A percentile compares a stretch with the other conserved stretches of the same genome.
Evolutionary conservation across 2,329 filamentous ascomycete genomes (phyloP).

Genomic region (Zymoseptoria ardabiliae): DNA sequence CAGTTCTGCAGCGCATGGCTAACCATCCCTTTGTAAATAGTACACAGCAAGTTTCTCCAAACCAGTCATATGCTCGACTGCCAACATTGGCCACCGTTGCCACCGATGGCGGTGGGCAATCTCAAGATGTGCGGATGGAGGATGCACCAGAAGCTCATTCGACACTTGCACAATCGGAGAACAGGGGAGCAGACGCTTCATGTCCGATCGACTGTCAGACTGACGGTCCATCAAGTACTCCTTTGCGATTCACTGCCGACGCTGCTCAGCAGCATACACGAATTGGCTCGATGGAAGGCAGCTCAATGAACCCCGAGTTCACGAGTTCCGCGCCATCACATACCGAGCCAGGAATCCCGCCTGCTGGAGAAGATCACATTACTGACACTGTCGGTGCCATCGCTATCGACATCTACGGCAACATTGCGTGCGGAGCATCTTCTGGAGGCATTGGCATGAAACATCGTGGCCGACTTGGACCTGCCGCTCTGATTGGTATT

Average conservation of each 20-base stretch:
- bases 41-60: slow-evolving; percentile 28
- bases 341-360: not conserved
- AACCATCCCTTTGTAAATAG: slow-evolving; percentile 38
- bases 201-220: not conserved
- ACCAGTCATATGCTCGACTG: not conserved
- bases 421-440: slow-evolving; percentile 89
- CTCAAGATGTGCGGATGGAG: not conserved
- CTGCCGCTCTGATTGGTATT: slow-evolving; percentile 85
- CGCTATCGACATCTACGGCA: slow-evolving; percentile 75
- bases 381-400: slow-evolving; percentile 96
- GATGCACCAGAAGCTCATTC: not conserved
- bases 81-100: not conserved
- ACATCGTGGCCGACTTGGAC: slow-evolving; percentile 81
- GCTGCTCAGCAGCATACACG: not conserved
- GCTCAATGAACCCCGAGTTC: not conserved
- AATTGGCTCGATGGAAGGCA: too few relatives aligned
- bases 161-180: not conserved
- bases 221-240: not conserved
- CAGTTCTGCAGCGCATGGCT: slow-evolving; percentile 17
- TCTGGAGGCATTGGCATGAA: slow-evolving; percentile 99
- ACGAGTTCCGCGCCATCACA: not conserved
- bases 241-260: not conserved
- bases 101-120: slow-evolving; percentile 10
- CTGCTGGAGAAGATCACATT: slow-evolving; percentile 51
- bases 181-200: not conserved